These are phyloP conservation scores for Diutina neorugosa DNA, from an alignment of 1,139 yeast species.

Conservation along the genomic window DNA sequence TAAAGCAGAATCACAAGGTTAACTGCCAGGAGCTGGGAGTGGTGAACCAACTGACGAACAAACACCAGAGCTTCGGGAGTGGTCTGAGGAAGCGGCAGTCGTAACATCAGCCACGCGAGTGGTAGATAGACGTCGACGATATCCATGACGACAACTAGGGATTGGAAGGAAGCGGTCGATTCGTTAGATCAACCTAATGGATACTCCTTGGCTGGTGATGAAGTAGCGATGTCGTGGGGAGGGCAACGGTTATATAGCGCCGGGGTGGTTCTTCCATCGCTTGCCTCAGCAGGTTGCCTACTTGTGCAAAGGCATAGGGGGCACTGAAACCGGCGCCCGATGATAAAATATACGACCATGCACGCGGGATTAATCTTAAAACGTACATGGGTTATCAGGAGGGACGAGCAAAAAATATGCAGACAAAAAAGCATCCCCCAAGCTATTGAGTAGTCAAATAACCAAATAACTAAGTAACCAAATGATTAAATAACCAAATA, in stretches of 20 bases:
- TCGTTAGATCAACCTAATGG: too few species aligned
- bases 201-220: not conserved
- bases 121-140: constrained; percentile 1
- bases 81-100: not conserved
- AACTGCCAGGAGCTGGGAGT: constrained; percentile 19
- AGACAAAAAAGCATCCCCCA: too few species aligned
- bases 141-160: not conserved
- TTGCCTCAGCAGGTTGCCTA: not conserved
- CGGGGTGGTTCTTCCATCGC: not conserved
- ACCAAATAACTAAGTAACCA: too few species aligned
- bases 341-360: constrained; percentile 4
- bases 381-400: not conserved
- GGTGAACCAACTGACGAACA: constrained; percentile 13
- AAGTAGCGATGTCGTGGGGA: not conserved
- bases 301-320: not conserved
- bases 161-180: too few species aligned
- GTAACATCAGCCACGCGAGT: constrained; percentile 1
- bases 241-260: not conserved
- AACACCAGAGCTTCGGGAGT: constrained; percentile 7
- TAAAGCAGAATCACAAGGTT: constrained; percentile 22
- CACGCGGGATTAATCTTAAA: constrained; percentile 1
- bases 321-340: not conserved
- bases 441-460: too few species aligned
- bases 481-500: too few species aligned
- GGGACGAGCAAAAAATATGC: not conserved